A percentile compares a stretch with the other conserved stretches of the same genome.
These are phyloP conservation scores for Eimeria falciformis DNA, from an alignment of 169 alveolate genomes.

Conservation along the genomic window DNA sequence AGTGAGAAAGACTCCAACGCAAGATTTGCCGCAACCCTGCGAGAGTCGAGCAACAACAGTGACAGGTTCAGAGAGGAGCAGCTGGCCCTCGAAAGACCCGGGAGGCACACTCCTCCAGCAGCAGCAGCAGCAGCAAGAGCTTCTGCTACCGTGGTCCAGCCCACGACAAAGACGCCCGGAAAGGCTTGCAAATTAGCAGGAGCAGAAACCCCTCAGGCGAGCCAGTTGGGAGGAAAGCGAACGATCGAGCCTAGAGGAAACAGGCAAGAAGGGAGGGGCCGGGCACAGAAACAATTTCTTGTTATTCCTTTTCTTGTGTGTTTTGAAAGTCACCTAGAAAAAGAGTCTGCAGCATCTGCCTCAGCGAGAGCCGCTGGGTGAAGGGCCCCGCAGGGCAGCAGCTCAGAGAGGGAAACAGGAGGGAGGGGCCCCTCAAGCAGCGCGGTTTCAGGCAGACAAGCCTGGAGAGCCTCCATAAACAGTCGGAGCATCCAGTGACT, in stretches of 20 bases:
- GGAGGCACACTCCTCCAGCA: too few species aligned
- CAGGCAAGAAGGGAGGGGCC: not conserved
- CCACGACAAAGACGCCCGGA: too few species aligned
- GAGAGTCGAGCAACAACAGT: not conserved
- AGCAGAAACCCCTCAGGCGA: too few species aligned
- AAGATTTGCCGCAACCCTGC: not conserved
- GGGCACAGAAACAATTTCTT: constrained; percentile 5
- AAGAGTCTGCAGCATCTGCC: not conserved
- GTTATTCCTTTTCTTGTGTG: not conserved
- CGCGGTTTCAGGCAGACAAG: constrained; percentile 52
- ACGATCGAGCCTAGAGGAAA: not conserved
- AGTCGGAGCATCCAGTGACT: constrained; percentile 73
- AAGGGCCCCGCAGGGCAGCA: constrained; percentile 16
- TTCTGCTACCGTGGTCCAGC: too few species aligned
- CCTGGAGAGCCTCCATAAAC: constrained; percentile 49
- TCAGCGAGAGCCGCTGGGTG: constrained; percentile 24
- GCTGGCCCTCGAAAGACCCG: too few species aligned
- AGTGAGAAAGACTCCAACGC: not conserved
- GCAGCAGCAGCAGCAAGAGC: not conserved
- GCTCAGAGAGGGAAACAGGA: constrained; percentile 7
- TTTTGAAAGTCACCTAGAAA: not conserved
- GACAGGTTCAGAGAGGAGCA: too few species aligned
- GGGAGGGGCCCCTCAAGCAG: constrained; percentile 13
- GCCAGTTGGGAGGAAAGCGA: not conserved
- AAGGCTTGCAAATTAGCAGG: too few species aligned